Percentiles rank a stretch among this genome's conserved stretches.
Evolutionary conservation across 768 basidiomycete genomes (phyloP).

Genomic region (Arthromyces matolae): DNA sequence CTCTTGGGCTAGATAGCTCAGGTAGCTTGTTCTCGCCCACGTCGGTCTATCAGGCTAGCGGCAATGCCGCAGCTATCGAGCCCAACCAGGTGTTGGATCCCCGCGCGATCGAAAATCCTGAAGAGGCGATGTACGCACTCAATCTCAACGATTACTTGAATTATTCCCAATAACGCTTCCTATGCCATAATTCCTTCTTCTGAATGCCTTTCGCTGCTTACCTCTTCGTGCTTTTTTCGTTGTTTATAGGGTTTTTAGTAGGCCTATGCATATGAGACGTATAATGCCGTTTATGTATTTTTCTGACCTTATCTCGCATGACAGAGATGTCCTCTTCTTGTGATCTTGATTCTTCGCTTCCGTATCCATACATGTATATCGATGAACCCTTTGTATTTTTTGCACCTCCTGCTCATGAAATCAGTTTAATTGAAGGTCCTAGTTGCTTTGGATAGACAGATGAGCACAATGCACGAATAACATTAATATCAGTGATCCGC

Average conservation of each 20-base stretch:
- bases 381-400: no score
- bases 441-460: neutral
- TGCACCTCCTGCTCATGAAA: no score
- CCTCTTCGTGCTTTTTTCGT: neutral
- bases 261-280: no score
- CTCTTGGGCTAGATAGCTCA: constrained; percentile 3
- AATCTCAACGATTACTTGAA: constrained; percentile 26
- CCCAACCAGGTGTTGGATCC: constrained; percentile 5
- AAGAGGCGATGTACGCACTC: constrained; percentile 25
- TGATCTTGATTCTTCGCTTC: no score
- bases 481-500: neutral
- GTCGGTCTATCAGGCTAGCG: neutral
- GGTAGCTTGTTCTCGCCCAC: constrained; percentile 7
- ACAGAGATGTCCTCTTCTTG: no score
- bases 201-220: neutral
- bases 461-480: no score
- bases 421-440: neutral
- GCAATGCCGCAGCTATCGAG: constrained; percentile 1
- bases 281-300: no score
- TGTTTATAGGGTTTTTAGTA: no score
- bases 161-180: constrained; percentile 10
- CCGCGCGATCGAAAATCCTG: constrained; percentile 4
- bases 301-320: no score
- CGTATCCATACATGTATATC: no score
- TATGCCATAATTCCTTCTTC: neutral